Evolutionary conservation across 768 basidiomycete species (phyloP).

Genomic region (Ramaria rubella): DNA sequence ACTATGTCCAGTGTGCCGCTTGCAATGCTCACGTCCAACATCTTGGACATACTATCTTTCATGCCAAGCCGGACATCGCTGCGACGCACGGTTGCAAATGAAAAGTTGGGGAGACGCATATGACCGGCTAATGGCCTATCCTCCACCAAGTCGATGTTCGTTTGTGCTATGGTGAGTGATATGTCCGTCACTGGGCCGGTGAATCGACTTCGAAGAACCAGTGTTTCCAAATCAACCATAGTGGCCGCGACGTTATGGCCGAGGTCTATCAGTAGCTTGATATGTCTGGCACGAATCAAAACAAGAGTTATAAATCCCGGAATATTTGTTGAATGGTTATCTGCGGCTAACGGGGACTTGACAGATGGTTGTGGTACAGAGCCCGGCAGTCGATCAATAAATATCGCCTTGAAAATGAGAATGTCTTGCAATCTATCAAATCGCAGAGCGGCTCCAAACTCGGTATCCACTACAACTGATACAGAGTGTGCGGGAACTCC

Average conservation of each 20-base stretch:
- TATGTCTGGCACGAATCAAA: constrained; percentile 63
- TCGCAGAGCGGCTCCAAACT: constrained; percentile 69
- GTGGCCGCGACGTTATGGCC: constrained; percentile 78
- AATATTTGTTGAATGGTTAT: constrained; percentile 14
- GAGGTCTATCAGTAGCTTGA: constrained; percentile 73
- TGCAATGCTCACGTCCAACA: constrained; percentile 70
- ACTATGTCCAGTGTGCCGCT: constrained; percentile 60
- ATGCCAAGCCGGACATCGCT: constrained; percentile 33
- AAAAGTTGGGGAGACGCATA: constrained; percentile 57
- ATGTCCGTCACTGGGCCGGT: constrained; percentile 56
- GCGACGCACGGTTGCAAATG: constrained; percentile 68
- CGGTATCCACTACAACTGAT: constrained; percentile 78
- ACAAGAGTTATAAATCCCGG: constrained; percentile 54
- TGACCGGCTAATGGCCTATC: constrained; percentile 66
- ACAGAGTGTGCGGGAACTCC: constrained; percentile 44
- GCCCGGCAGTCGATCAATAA: constrained; percentile 78
- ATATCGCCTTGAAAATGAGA: constrained; percentile 91
- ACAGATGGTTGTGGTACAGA: not conserved
- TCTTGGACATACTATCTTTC: constrained; percentile 32
- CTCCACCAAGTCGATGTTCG: constrained; percentile 31
- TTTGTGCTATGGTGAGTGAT: constrained; percentile 50
- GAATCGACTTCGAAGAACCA: constrained; percentile 59
- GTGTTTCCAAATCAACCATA: constrained; percentile 56
- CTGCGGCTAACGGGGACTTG: not conserved
- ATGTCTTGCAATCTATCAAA: constrained; percentile 89